These are phyloP conservation scores for Tuber calosporum DNA, from an alignment of 495 filamentous ascomycete genomes.

Conservation along the genomic window DNA sequence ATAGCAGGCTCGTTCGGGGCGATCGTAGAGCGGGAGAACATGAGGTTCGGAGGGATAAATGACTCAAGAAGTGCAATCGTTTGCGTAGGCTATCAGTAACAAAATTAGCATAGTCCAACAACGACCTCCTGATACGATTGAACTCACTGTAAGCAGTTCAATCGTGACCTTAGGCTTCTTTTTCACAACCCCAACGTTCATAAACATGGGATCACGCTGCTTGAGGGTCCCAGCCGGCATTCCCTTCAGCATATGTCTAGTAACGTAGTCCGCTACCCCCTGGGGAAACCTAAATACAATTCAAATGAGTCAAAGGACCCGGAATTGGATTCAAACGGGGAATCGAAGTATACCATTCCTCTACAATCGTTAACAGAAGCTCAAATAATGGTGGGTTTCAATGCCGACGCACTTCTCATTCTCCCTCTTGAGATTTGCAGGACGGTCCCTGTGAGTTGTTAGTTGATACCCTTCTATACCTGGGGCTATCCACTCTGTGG, in stretches of 20 bases:
- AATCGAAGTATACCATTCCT: slow-evolving; percentile 20
- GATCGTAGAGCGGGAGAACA: slow-evolving; percentile 52
- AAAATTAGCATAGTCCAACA: not conserved
- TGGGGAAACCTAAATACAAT: slow-evolving; percentile 44
- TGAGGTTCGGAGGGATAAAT: slow-evolving; percentile 48
- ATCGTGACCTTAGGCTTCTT: slow-evolving; percentile 32
- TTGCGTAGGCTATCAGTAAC: slow-evolving; percentile 45
- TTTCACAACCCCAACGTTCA: slow-evolving; percentile 27
- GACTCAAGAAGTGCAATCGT: slow-evolving; percentile 48
- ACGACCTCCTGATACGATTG: slow-evolving; percentile 1
- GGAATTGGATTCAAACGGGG: not conserved
- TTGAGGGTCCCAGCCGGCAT: slow-evolving; percentile 45
- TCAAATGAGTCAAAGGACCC: not conserved
- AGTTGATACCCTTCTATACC: not conserved
- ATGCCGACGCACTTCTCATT: slow-evolving; percentile 47
- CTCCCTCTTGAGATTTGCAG: slow-evolving; percentile 50
- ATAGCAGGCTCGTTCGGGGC: slow-evolving; percentile 44
- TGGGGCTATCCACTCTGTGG: not conserved
- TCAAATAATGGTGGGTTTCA: not conserved
- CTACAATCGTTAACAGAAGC: slow-evolving; percentile 21
- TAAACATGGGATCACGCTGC: slow-evolving; percentile 49
- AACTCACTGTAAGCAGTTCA: slow-evolving; percentile 39
- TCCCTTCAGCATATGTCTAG: slow-evolving; percentile 43
- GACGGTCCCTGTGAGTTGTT: slow-evolving; percentile 48
- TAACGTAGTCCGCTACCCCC: slow-evolving; percentile 52